Percentiles rank a stretch among this genome's conserved stretches.
phyloP scores from a whole-genome alignment of 2,329 filamentous ascomycete genomes.

The Neospermospora avenae region DNA sequence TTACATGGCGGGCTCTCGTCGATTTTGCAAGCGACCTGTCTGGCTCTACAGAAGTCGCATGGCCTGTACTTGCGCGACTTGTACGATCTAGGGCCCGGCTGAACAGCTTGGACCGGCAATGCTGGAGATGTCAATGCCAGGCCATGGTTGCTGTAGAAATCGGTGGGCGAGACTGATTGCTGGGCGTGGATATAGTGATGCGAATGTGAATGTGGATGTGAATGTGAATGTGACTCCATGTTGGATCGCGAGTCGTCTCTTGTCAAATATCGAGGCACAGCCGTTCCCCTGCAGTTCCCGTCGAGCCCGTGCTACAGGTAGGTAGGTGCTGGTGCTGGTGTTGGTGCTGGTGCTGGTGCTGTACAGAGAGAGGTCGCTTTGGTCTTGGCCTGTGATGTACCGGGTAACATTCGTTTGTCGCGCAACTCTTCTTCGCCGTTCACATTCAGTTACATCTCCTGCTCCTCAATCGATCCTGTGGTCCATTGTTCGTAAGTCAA shows the following conservation, averaged over 20 bases:
- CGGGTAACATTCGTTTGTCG: background rate
- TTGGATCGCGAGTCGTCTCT: conserved; percentile 3
- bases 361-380: background rate
- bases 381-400: background rate
- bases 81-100: conserved; percentile 33
- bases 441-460: conserved; percentile 1
- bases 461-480: background rate
- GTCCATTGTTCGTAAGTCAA: background rate
- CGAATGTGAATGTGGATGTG: conserved; percentile 5
- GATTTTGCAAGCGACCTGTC: conserved; percentile 45
- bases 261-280: background rate
- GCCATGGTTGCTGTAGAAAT: conserved; percentile 30
- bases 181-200: conserved; percentile 18
- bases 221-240: background rate
- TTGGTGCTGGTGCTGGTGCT: too few relatives aligned
- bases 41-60: conserved; percentile 45
- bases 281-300: background rate
- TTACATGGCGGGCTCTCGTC: conserved; percentile 42
- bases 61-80: conserved; percentile 38
- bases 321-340: background rate
- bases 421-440: conserved; percentile 6
- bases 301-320: background rate
- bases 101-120: conserved; percentile 12
- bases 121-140: conserved; percentile 24
- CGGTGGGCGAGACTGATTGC: conserved; percentile 28